A percentile compares a stretch with the other conserved stretches of the same genome.
phyloP scores from a whole-genome alignment of 345 rosid species.

The Citrus australasica region DNA sequence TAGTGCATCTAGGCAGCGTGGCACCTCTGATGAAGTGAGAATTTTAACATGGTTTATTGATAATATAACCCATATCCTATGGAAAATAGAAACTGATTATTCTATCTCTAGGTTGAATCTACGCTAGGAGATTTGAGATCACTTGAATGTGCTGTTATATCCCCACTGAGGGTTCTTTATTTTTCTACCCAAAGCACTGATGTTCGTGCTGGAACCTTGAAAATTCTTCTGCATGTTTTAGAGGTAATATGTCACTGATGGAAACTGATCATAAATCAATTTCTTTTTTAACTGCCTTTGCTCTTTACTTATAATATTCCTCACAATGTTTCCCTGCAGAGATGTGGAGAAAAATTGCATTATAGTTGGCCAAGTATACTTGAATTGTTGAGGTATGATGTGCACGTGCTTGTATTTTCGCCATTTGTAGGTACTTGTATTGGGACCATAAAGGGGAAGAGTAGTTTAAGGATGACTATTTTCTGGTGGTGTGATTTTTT shows the following conservation, averaged over 20 bases:
- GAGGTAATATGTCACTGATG: conserved; percentile 54
- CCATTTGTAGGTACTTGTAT: neutral
- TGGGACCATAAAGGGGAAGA: neutral
- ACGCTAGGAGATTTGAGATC: conserved; percentile 46
- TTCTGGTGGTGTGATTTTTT: conserved; percentile 1
- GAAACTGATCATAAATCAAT: conserved; percentile 1
- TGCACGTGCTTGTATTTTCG: conserved; percentile 9
- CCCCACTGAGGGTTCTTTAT: conserved; percentile 81
- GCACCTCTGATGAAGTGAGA: conserved; percentile 55
- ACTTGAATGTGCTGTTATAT: conserved; percentile 80
- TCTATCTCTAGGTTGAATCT: conserved; percentile 44
- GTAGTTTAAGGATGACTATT: neutral
- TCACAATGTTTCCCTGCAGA: conserved; percentile 39
- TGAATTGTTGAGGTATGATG: conserved; percentile 78
- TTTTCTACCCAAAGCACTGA: conserved; percentile 75
- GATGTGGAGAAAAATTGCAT: conserved; percentile 83
- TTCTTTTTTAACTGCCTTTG: conserved; percentile 11
- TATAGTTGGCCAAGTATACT: conserved; percentile 91
- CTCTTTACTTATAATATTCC: conserved; percentile 2
- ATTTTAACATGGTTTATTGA: conserved; percentile 16
- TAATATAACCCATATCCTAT: neutral
- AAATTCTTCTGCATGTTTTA: conserved; percentile 91
- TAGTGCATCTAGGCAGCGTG: conserved; percentile 34
- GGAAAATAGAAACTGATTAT: conserved; percentile 6
- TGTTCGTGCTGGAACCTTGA: conserved; percentile 81